Evolutionary conservation across 2,329 filamentous ascomycete genomes (phyloP).

Genomic region (Westerdykella aurantiaca): DNA sequence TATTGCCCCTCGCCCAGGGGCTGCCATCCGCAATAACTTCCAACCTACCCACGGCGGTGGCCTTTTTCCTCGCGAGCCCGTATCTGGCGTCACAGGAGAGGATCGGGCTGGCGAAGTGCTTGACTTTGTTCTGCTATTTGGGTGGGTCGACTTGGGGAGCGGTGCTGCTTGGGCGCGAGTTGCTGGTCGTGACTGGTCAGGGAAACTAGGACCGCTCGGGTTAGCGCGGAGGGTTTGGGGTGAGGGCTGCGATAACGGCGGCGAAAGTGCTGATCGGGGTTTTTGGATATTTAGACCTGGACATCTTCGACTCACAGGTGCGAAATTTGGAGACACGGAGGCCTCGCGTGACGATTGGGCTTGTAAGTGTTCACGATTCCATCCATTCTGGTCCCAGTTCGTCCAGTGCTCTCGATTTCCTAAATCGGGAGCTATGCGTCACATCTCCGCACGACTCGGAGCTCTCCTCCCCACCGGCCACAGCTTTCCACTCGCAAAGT

Average conservation of each 20-base stretch:
- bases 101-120: slow-evolving; percentile 14
- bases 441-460: too few species aligned
- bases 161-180: slow-evolving; percentile 8
- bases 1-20: slow-evolving; percentile 12
- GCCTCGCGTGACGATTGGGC: not conserved
- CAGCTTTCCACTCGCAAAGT: not conserved
- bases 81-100: slow-evolving; percentile 13
- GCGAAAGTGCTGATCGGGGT: not conserved
- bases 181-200: not conserved
- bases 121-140: slow-evolving; percentile 20
- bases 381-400: not conserved
- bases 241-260: slow-evolving; percentile 18
- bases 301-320: not conserved
- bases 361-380: not conserved
- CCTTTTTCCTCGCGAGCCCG: slow-evolving; percentile 18
- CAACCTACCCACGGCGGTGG: slow-evolving; percentile 15
- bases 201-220: slow-evolving; percentile 1
- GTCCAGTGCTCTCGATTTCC: not conserved
- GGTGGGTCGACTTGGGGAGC: slow-evolving; percentile 16
- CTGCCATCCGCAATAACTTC: slow-evolving; percentile 17
- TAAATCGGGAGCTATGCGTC: too few species aligned
- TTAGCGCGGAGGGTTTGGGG: not conserved
- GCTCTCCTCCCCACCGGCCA: not conserved
- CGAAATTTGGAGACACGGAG: not conserved
- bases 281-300: not conserved